These are phyloP conservation scores for Magnolia officinalis DNA, from an alignment of 164 flowering plant genomes.

Conservation along the genomic window DNA sequence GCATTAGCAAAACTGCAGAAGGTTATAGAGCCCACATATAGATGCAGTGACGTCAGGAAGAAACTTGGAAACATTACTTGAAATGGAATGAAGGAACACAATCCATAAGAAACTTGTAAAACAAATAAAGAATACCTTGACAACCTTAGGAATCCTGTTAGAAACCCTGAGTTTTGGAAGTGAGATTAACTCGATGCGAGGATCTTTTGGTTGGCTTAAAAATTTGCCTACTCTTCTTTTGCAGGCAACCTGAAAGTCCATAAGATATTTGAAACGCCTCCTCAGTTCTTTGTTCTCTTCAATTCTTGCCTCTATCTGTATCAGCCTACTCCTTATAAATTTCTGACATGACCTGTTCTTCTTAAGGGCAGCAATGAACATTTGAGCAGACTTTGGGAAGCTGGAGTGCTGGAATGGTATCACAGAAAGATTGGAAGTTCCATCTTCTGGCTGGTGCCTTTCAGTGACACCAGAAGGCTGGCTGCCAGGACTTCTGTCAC, in stretches of 20 bases:
- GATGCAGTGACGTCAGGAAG: background rate
- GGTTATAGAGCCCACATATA: too few species aligned
- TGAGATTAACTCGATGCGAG: constrained; percentile 63
- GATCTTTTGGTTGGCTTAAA: constrained; percentile 60
- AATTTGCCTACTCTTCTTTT: constrained; percentile 50
- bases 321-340: constrained; percentile 58
- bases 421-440: constrained; percentile 12
- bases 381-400: constrained; percentile 55
- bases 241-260: constrained; percentile 65
- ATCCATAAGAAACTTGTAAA: background rate
- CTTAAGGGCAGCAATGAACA: constrained; percentile 76
- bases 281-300: constrained; percentile 62
- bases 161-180: constrained; percentile 29
- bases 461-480: constrained; percentile 26
- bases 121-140: constrained; percentile 35
- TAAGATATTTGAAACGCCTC: constrained; percentile 56
- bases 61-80: background rate
- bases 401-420: constrained; percentile 26
- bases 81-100: background rate
- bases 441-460: constrained; percentile 27
- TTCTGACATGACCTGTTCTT: constrained; percentile 82
- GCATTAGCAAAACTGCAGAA: background rate
- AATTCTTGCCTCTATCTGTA: constrained; percentile 67
- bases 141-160: constrained; percentile 22
- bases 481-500: constrained; percentile 11